These are phyloP conservation scores for Colletotrichum tamarilloi DNA, from an alignment of 2,329 filamentous ascomycete species.

Conservation along the genomic window DNA sequence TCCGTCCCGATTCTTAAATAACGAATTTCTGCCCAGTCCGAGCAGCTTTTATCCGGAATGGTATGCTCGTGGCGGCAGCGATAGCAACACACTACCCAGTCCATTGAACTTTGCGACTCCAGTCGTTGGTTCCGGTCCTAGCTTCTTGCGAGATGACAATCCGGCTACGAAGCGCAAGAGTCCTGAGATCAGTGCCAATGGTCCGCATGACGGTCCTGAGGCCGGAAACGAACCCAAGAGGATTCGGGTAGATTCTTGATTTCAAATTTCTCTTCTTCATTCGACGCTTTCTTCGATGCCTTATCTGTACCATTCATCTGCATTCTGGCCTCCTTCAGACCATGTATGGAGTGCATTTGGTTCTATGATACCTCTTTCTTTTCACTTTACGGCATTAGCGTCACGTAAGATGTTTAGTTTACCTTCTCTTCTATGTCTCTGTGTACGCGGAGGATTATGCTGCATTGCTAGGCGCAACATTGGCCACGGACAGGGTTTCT, in stretches of 20 bases:
- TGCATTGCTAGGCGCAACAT: constrained; percentile 31
- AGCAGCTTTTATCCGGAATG: constrained; percentile 94
- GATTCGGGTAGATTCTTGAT: constrained; percentile 60
- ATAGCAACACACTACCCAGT: constrained; percentile 89
- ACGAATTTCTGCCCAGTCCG: constrained; percentile 88
- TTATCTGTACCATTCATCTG: constrained; percentile 28
- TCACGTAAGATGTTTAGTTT: constrained; percentile 28
- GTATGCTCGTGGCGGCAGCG: constrained; percentile 76
- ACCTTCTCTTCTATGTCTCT: constrained; percentile 20
- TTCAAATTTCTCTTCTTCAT: neutral
- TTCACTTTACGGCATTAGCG: constrained; percentile 34
- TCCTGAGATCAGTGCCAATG: constrained; percentile 59
- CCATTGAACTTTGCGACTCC: constrained; percentile 95
- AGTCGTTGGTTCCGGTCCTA: constrained; percentile 69
- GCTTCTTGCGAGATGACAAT: constrained; percentile 70
- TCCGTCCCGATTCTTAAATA: constrained; percentile 89
- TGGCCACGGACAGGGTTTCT: constrained; percentile 18
- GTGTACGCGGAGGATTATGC: neutral
- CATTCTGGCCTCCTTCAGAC: constrained; percentile 21
- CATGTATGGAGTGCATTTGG: constrained; percentile 32
- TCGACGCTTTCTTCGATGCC: neutral
- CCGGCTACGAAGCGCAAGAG: constrained; percentile 64
- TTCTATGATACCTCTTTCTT: constrained; percentile 38
- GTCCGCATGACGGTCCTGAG: constrained; percentile 54
- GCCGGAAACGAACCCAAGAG: constrained; percentile 62